Conservation (phyloP, 305 asterid genomes). For the Ajuga reptans region DNA sequence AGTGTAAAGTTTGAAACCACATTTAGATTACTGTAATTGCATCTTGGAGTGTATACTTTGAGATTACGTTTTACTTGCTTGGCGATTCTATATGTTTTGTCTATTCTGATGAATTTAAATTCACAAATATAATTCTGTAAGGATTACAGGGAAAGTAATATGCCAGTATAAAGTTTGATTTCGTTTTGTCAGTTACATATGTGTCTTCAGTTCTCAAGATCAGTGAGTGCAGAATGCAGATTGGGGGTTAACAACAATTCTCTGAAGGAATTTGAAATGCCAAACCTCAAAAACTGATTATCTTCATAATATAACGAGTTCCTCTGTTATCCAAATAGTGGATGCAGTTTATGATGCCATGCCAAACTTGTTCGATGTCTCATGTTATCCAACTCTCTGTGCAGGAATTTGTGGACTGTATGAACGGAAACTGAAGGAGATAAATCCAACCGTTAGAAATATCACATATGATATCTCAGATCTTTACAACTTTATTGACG, state of each 20-base stretch:
- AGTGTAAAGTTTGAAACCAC: not conserved
- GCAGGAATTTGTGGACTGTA: constrained; percentile 85
- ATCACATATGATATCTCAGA: constrained; percentile 82
- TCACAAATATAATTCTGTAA: not conserved
- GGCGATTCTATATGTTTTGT: not conserved
- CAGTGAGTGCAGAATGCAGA: not conserved
- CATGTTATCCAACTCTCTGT: not conserved
- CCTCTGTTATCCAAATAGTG: not conserved
- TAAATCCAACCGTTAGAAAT: constrained; percentile 71
- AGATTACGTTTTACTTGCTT: not conserved
- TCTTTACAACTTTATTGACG: constrained; percentile 83
- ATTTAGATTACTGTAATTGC: not conserved
- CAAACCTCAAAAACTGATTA: not conserved
- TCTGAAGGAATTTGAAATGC: not conserved
- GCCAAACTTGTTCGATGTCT: not conserved
- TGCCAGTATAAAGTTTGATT: not conserved
- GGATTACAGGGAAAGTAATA: not conserved
- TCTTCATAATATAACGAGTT: not conserved
- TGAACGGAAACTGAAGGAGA: constrained; percentile 71
- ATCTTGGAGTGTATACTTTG: not conserved
- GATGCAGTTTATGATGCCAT: not conserved
- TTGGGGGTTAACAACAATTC: not conserved
- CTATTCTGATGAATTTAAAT: not conserved
- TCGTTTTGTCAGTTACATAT: not conserved
- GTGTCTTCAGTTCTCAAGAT: not conserved